A percentile compares a stretch with the other conserved stretches of the same genome.
Evolutionary conservation across 2,329 filamentous ascomycete genomes (phyloP).

Genomic region (Cladobotryum mycophilum): DNA sequence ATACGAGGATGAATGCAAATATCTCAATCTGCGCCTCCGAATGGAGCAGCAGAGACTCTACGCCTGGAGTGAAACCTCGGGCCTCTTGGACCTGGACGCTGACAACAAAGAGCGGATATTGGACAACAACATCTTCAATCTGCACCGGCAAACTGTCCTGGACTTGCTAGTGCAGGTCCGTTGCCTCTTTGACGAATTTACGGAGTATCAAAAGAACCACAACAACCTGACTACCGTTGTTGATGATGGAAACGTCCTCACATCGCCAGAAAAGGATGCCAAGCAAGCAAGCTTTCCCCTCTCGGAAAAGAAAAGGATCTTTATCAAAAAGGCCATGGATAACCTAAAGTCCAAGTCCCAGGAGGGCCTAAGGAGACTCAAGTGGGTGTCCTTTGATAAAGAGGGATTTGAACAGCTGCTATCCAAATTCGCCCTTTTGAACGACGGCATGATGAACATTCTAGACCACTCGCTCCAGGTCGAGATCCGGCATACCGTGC

Average conservation of each 20-base stretch:
- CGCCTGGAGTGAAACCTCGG: slow-evolving; percentile 44
- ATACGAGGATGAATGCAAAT: slow-evolving; percentile 42
- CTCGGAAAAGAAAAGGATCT: slow-evolving; percentile 32
- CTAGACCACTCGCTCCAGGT: slow-evolving; percentile 40
- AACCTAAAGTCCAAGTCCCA: slow-evolving; percentile 31
- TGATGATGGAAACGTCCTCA: slow-evolving; percentile 30
- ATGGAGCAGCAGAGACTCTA: slow-evolving; percentile 46
- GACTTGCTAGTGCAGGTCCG: slow-evolving; percentile 42
- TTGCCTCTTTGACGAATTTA: slow-evolving; percentile 42
- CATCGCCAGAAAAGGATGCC: slow-evolving; percentile 38
- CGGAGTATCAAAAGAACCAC: slow-evolving; percentile 35
- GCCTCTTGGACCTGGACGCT: slow-evolving; percentile 37
- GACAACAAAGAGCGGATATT: slow-evolving; percentile 36
- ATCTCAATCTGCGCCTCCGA: slow-evolving; percentile 41
- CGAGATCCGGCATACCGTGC: slow-evolving; percentile 41
- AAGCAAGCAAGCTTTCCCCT: slow-evolving; percentile 40
- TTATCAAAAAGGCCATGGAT: slow-evolving; percentile 39
- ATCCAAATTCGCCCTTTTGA: slow-evolving; percentile 37
- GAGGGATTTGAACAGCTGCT: slow-evolving; percentile 39
- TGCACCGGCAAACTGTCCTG: slow-evolving; percentile 43
- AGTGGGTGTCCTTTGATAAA: slow-evolving; percentile 42
- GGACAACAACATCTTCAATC: slow-evolving; percentile 41
- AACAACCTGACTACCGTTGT: slow-evolving; percentile 27
- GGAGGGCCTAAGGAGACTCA: slow-evolving; percentile 26
- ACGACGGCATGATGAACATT: slow-evolving; percentile 43